phyloP scores from a whole-genome alignment of 495 filamentous ascomycete genomes.

The Apiosordaria backusii region DNA sequence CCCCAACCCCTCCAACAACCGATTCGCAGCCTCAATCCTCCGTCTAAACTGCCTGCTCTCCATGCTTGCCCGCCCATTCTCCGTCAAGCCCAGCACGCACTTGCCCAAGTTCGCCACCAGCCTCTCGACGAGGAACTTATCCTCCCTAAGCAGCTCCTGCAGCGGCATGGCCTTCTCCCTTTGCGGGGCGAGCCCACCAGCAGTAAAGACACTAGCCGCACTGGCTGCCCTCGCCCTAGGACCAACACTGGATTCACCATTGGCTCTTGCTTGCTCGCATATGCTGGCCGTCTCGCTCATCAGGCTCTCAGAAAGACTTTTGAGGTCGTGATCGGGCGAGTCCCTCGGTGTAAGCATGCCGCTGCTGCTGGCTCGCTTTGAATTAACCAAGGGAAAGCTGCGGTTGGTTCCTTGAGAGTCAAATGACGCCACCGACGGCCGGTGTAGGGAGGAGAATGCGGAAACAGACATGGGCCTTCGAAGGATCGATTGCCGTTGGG shows the following conservation, averaged over 20 bases:
- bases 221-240: constrained; percentile 15
- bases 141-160: constrained; percentile 59
- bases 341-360: constrained; percentile 39
- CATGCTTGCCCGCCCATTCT: constrained; percentile 54
- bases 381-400: constrained; percentile 51
- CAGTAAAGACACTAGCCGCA: not conserved
- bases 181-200: constrained; percentile 14
- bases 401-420: constrained; percentile 48
- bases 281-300: constrained; percentile 40
- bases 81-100: constrained; percentile 66
- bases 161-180: constrained; percentile 25
- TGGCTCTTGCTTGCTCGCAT: constrained; percentile 20
- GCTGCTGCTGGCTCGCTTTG: constrained; percentile 31
- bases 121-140: constrained; percentile 71
- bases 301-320: constrained; percentile 37
- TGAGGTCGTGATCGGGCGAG: constrained; percentile 32
- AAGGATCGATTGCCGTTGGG: constrained; percentile 24
- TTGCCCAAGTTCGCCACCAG: constrained; percentile 70
- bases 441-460: constrained; percentile 33
- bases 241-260: constrained; percentile 12
- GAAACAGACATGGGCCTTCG: constrained; percentile 40
- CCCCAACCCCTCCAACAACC: constrained; percentile 63
- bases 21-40: constrained; percentile 67
- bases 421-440: constrained; percentile 49
- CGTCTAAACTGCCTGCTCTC: constrained; percentile 62